Conservation (phyloP, 78 protist genomes). For the Speleostelium caveatum region DNA sequence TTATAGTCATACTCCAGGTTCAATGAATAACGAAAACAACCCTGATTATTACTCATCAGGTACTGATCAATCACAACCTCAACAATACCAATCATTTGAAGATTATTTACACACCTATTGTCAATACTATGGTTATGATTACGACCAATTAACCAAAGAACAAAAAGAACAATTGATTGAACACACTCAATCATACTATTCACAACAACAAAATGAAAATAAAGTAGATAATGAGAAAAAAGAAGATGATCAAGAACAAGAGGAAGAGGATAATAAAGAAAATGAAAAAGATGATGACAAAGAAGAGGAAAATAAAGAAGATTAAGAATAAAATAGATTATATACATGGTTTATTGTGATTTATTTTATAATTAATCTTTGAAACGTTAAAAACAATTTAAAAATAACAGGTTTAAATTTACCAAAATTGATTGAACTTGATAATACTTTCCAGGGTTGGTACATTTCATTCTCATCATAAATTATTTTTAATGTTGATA, state of each 20-base stretch:
- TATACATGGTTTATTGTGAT: no score
- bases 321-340: slow-evolving; percentile 1
- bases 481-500: no score
- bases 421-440: no score
- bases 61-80: background rate
- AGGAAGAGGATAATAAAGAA: slow-evolving; percentile 15
- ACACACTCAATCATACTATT: slow-evolving; percentile 60
- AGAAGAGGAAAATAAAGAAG: background rate
- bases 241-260: slow-evolving; percentile 2
- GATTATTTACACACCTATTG: slow-evolving; percentile 40
- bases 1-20: slow-evolving; percentile 22
- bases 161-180: slow-evolving; percentile 41
- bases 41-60: background rate
- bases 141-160: slow-evolving; percentile 45
- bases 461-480: no score
- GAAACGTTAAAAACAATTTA: no score
- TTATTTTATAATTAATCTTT: no score
- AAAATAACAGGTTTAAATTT: no score
- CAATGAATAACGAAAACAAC: slow-evolving; percentile 10
- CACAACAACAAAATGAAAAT: background rate
- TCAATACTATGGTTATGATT: slow-evolving; percentile 67
- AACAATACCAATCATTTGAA: slow-evolving; percentile 47
- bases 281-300: slow-evolving; percentile 2
- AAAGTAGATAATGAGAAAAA: background rate
- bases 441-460: no score